These are phyloP conservation scores for Zalaria obscura DNA, from an alignment of 2,329 filamentous ascomycete genomes.

Conservation along the genomic window DNA sequence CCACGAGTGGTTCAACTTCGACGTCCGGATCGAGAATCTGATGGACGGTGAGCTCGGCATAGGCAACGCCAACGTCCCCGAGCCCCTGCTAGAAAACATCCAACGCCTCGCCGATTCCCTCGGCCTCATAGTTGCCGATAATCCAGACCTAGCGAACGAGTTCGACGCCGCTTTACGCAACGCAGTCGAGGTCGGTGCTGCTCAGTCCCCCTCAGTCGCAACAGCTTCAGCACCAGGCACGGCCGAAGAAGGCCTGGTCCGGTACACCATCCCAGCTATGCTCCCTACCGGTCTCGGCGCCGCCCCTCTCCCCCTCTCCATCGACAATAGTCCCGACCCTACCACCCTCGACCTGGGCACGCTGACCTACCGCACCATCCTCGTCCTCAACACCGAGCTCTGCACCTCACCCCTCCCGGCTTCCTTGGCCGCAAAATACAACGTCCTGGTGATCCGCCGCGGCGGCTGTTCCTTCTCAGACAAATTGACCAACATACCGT, in stretches of 20 bases:
- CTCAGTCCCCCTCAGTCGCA: background rate
- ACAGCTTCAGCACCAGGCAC: background rate
- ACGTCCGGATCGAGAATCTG: background rate
- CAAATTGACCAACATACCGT: conserved; percentile 76
- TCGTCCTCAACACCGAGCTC: conserved; percentile 58
- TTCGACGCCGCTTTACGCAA: conserved; percentile 5
- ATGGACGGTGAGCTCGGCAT: background rate
- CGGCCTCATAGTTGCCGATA: conserved; percentile 1
- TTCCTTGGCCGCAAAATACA: conserved; percentile 40
- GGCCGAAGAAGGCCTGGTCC: conserved; percentile 11
- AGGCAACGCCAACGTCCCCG: conserved; percentile 1
- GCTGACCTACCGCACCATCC: conserved; percentile 26
- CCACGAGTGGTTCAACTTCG: conserved; percentile 1
- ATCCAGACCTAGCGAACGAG: conserved; percentile 2
- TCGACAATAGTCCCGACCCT: conserved; percentile 25
- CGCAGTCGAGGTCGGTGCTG: conserved; percentile 2
- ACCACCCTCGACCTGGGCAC: conserved; percentile 24
- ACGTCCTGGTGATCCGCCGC: conserved; percentile 69
- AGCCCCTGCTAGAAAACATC: too few species aligned
- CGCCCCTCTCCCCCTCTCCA: conserved; percentile 44
- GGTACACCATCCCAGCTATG: conserved; percentile 31
- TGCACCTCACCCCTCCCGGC: conserved; percentile 46
- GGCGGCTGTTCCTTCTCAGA: conserved; percentile 73
- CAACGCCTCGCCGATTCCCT: conserved; percentile 4
- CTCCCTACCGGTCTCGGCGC: conserved; percentile 48